Base-by-base conservation (phyloP, 495 filamentous ascomycete species). In the Pyrenopolyporus hunteri region DNA sequence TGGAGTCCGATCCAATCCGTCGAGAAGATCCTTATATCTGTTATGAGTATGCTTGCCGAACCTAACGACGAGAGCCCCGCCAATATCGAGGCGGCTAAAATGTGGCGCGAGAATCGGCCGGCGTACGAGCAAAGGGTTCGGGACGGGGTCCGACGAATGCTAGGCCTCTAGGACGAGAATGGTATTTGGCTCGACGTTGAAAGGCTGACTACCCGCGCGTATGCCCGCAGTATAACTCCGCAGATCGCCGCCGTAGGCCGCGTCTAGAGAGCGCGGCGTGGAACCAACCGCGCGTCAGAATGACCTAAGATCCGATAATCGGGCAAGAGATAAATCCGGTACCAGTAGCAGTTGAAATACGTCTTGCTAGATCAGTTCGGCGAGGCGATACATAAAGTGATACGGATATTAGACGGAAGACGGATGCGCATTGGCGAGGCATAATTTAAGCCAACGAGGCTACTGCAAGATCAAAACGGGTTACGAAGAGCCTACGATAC, bases 11-110 rank as follows among this genome's bases (percentile, higher is more conserved):
- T 99, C 37, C 94, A 98, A 77, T 91, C 87, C 54, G 92, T 97
- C 63, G 95, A 98, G 82, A 98, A 97, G 84, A 99, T 99, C 51
- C 77, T 99, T 59, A 92, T 98, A 49, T 89, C 85, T 1, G 94
- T 99, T 39, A 99, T 99, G 92, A 96, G 91, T 70, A 98, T 99
- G 94, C 81, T 99, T 51, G 92, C 93, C 1, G 94, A 97, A 78
- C 94, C 94, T 62, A 99, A 99, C 73, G 95, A 98, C 70, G 94
- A 99, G 83, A 93, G 89, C 69, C 95, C 94, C 1, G 94, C 94
- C 52, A 99, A 99, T 76, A 87, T 98, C 53, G 95, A 99, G 80
- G 94, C 94, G 19, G 94, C 95, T 48, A 91, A 95, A 82, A 96
- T 97, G 92, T 99, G 94, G 94, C 84, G 94, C 51, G 95, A 98